Percentiles rank a stretch among this genome's conserved stretches.
phyloP scores from a whole-genome alignment of 2,329 filamentous ascomycete genomes.

The Ustilaginoidea virens region DNA sequence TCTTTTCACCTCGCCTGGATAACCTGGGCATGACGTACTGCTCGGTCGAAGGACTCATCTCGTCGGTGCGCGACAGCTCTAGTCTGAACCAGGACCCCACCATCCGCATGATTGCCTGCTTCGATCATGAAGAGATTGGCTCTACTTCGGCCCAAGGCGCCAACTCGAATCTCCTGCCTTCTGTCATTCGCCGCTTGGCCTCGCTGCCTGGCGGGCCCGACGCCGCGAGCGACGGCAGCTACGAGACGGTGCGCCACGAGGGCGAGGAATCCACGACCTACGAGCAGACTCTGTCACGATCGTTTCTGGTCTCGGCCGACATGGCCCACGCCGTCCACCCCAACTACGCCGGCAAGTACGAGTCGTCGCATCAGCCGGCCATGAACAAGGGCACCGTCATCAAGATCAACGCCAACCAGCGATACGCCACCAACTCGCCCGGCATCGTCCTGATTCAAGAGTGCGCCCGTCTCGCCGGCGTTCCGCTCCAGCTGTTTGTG shows the following conservation, averaged over 20 bases:
- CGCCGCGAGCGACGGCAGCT: slow-evolving; percentile 46
- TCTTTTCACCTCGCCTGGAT: slow-evolving; percentile 90
- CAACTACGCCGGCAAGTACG: slow-evolving; percentile 88
- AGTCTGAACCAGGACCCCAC: slow-evolving; percentile 61
- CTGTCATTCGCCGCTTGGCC: slow-evolving; percentile 73
- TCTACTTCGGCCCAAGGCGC: slow-evolving; percentile 86
- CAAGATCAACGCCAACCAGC: slow-evolving; percentile 95
- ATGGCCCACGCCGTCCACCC: slow-evolving; percentile 97
- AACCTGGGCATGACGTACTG: slow-evolving; percentile 97
- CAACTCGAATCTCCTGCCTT: slow-evolving; percentile 78
- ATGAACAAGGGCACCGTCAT: slow-evolving; percentile 96
- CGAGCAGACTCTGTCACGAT: slow-evolving; percentile 81
- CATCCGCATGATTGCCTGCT: slow-evolving; percentile 85
- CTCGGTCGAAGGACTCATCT: slow-evolving; percentile 69
- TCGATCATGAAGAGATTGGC: slow-evolving; percentile 96
- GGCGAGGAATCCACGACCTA: slow-evolving; percentile 62
- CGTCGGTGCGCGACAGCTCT: slow-evolving; percentile 49
- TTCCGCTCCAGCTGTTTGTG: slow-evolving; percentile 90
- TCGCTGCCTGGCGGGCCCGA: slow-evolving; percentile 54
- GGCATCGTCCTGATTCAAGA: slow-evolving; percentile 89
- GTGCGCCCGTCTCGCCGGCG: slow-evolving; percentile 55
- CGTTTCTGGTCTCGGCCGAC: slow-evolving; percentile 89
- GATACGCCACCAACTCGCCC: slow-evolving; percentile 91
- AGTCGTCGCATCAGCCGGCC: slow-evolving; percentile 75
- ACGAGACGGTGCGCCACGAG: slow-evolving; percentile 42